Base-by-base conservation (phyloP, 2,329 filamentous ascomycete species). In the Laburnicola sp. region DNA sequence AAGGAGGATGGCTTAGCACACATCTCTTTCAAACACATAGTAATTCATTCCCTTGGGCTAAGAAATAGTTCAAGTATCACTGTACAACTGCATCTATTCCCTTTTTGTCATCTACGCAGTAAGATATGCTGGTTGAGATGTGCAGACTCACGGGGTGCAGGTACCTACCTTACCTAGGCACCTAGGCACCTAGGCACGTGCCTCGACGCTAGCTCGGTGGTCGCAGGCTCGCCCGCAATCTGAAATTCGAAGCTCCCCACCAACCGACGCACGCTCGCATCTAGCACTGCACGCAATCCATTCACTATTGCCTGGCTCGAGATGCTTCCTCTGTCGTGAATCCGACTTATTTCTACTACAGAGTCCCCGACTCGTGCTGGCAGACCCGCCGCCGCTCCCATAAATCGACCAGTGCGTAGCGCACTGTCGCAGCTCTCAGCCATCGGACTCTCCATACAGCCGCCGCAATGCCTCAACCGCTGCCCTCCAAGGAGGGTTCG, bases 401-500 rank as follows among this genome's bases (percentile, higher is more conserved):
- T 34, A 34, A n/a, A 9, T 37, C 25, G 43, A 38, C n/a, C 1
- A 9, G 25, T 27, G 44, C 34, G 34, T 38, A 30, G 35, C 25
- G 26, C 32, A 45, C 42, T 10, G 22, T 38, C 34, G 25, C 32
- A 47, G 16, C 48, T 31, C 42, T 6, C 52, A 51, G 40, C 50
- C 30, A 30, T 47, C 45, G 35, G 16, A 47, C 21, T 42, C 46
- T 25, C 43, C 32, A 50, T 45, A 48, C 51, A 32, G 27, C 60
- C 51, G 50, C 61, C 67, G 74, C 71, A 61, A 89, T 89, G 87
- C 85, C 86, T 62, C 86, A 91, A 75, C 82, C 82, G 69, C 80
- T 92, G 55, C 85, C 82, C 69, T 86, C 91, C 69, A 97, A 97
- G 79, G 94, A 99, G 82, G 86, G 86, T 66, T 87, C 92, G 73